These are phyloP conservation scores for Aspergillus hiratsukae DNA, from an alignment of 2,329 filamentous ascomycete genomes.

Conservation along the genomic window DNA sequence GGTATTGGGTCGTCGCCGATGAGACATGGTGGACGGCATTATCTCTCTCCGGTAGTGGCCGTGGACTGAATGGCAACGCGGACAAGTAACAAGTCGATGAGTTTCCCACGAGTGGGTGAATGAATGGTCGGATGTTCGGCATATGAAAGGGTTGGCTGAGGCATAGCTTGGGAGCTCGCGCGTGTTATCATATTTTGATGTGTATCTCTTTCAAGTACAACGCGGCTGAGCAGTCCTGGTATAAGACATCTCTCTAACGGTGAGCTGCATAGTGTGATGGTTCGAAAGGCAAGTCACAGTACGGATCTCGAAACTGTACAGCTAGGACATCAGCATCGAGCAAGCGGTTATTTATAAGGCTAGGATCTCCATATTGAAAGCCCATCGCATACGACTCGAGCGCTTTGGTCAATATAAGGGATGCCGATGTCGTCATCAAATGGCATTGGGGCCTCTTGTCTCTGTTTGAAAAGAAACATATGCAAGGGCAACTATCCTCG, in stretches of 20 bases:
- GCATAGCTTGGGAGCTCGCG: constrained; percentile 16
- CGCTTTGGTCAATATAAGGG: not conserved
- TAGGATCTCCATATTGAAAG: not conserved
- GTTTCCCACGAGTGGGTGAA: constrained; percentile 20
- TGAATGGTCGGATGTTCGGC: constrained; percentile 15
- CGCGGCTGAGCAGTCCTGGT: constrained; percentile 1
- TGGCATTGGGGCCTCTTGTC: not conserved
- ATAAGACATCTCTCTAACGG: not conserved
- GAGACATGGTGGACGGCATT: not conserved
- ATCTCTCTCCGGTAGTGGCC: not conserved
- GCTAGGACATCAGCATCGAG: not conserved
- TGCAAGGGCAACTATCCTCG: not conserved
- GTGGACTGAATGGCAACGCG: constrained; percentile 10
- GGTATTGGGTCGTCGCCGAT: not conserved
- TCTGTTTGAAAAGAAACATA: not conserved
- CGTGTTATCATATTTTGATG: constrained; percentile 7
- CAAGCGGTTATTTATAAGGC: not conserved
- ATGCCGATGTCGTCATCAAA: not conserved
- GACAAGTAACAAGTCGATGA: constrained; percentile 13
- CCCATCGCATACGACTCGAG: not conserved
- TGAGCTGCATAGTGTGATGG: not conserved
- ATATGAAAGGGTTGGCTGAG: constrained; percentile 19
- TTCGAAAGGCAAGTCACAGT: not conserved
- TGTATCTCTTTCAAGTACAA: not conserved
- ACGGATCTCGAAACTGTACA: not conserved